Percentiles rank a stretch among this genome's conserved stretches.
phyloP scores from a whole-genome alignment of 352 stramenopile genomes.

The Phytophthora syringae region DNA sequence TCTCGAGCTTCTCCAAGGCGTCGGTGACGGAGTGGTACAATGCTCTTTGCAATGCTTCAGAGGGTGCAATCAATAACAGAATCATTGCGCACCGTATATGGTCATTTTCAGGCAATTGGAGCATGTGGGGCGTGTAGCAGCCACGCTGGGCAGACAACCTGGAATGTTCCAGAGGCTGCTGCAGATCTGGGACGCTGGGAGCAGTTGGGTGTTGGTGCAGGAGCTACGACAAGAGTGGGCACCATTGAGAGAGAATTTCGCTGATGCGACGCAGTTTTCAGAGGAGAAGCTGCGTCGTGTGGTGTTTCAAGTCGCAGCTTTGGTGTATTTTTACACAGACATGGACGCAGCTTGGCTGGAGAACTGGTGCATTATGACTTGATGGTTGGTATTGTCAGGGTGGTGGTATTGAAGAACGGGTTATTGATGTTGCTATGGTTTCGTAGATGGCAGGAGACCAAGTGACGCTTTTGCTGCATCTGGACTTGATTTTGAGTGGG shows the following conservation, averaged over 20 bases:
- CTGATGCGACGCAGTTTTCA: conserved; percentile 30
- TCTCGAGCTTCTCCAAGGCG: conserved; percentile 48
- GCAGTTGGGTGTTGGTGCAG: conserved; percentile 66
- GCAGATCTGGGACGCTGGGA: conserved; percentile 56
- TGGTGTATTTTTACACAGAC: conserved; percentile 70
- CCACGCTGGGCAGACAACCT: conserved; percentile 37
- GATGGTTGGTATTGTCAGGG: conserved; percentile 36
- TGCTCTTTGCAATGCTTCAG: conserved; percentile 1
- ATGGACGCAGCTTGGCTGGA: conserved; percentile 55
- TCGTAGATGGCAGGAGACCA: conserved; percentile 45
- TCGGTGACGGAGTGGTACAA: conserved; percentile 44
- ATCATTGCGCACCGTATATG: background rate
- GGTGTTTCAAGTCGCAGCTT: conserved; percentile 58
- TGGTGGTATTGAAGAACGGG: background rate
- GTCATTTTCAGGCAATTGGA: conserved; percentile 45
- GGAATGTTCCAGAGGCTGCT: conserved; percentile 54
- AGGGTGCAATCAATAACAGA: background rate
- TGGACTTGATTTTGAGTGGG: conserved; percentile 53
- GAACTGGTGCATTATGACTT: conserved; percentile 59
- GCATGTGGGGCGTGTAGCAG: conserved; percentile 46
- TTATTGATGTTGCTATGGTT: background rate
- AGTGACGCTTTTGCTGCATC: conserved; percentile 51
- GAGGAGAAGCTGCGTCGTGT: conserved; percentile 53
- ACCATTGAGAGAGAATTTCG: conserved; percentile 33
- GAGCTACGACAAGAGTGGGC: conserved; percentile 47